Percentiles rank a stretch among this genome's conserved stretches.
Evolutionary conservation across 2,329 filamentous ascomycete species (phyloP).

Genomic region (Colletotrichum horii): DNA sequence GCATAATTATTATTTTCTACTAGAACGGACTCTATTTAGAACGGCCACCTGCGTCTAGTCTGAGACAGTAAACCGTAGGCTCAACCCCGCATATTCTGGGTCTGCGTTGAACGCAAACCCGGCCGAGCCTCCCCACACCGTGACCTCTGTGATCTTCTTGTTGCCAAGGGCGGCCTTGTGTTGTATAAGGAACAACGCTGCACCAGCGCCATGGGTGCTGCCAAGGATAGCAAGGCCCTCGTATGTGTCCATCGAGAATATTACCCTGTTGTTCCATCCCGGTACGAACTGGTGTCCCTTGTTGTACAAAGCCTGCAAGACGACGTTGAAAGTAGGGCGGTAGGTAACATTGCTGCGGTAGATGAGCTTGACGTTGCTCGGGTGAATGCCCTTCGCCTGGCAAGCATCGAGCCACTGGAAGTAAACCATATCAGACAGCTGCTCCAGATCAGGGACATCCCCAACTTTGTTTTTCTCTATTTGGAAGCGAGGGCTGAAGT

Average conservation of each 20-base stretch:
- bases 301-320: background rate
- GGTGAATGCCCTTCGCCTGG: background rate
- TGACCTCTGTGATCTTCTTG: background rate
- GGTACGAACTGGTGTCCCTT: background rate
- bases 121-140: background rate
- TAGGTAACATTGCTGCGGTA: background rate
- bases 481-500: background rate
- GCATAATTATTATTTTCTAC: background rate
- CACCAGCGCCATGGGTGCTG: background rate
- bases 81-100: background rate
- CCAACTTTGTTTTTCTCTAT: background rate
- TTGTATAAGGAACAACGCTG: background rate
- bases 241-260: background rate
- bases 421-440: background rate
- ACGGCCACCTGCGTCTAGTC: background rate
- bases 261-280: background rate
- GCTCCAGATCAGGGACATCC: background rate
- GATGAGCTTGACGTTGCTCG: background rate
- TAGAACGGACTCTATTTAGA: rapidly evolving
- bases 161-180: background rate
- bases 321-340: background rate
- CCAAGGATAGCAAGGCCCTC: background rate
- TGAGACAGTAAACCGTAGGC: background rate
- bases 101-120: background rate
- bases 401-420: background rate